These are phyloP conservation scores for Ustilago hordei DNA, from an alignment of 1,284 basidiomycete species.

Conservation along the genomic window DNA sequence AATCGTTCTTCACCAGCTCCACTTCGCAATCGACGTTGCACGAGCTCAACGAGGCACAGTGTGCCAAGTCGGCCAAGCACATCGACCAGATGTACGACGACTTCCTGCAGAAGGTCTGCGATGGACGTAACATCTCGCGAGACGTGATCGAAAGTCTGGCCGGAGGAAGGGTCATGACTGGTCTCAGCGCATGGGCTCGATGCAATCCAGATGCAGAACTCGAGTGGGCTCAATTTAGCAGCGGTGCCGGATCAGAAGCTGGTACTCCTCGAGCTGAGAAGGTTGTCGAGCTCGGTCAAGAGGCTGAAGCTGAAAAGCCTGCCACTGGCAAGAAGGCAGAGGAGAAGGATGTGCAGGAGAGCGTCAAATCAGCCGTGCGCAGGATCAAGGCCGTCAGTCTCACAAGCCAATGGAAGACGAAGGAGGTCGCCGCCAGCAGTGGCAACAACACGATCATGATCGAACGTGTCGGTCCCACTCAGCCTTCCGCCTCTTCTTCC, in stretches of 20 bases:
- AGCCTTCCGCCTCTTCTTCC: not conserved
- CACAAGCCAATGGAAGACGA: constrained; percentile 52
- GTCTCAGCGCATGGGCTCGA: constrained; percentile 69
- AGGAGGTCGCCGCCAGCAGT: constrained; percentile 44
- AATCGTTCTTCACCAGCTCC: constrained; percentile 70
- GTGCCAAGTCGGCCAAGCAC: constrained; percentile 63
- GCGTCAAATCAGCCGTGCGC: constrained; percentile 45
- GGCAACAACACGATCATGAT: constrained; percentile 56
- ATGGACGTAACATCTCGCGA: constrained; percentile 68
- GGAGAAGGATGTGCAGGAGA: constrained; percentile 12
- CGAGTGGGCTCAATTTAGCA: constrained; percentile 23
- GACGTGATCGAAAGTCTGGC: constrained; percentile 70
- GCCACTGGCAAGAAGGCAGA: constrained; percentile 4
- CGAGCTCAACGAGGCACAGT: constrained; percentile 63
- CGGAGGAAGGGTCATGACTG: constrained; percentile 71
- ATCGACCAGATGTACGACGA: constrained; percentile 70
- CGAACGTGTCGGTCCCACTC: constrained; percentile 32
- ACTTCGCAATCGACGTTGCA: constrained; percentile 67
- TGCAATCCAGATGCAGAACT: constrained; percentile 53
- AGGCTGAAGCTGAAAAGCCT: constrained; percentile 31
- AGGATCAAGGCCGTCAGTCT: constrained; percentile 47
- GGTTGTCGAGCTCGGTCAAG: constrained; percentile 29
- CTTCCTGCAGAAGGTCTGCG: constrained; percentile 67
- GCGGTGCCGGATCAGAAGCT: not conserved
- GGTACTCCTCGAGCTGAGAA: constrained; percentile 19